A percentile compares a stretch with the other conserved stretches of the same genome.
These are phyloP conservation scores for Aureobasidium melanogenum DNA, from an alignment of 2,329 filamentous ascomycete species.

Conservation along the genomic window DNA sequence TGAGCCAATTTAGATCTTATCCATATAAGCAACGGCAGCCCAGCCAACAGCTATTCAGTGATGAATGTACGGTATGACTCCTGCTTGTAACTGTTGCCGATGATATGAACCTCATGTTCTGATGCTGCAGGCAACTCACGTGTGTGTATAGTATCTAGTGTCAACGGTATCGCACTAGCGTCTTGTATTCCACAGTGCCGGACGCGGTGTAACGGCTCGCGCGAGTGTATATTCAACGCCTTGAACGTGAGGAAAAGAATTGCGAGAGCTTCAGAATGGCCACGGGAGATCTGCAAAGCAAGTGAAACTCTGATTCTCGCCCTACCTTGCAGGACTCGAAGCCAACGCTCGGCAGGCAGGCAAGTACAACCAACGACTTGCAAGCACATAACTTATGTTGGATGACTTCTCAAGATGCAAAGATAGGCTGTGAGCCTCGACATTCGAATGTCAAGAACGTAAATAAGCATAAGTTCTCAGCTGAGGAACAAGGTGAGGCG, in stretches of 20 bases:
- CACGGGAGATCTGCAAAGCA: constrained; percentile 1
- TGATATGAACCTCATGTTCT: neutral
- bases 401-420: neutral
- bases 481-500: constrained; percentile 6
- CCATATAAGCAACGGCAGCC: neutral
- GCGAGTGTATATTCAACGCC: neutral
- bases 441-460: neutral
- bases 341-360: neutral
- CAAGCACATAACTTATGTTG: neutral
- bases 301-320: neutral
- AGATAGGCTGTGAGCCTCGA: neutral
- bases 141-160: constrained; percentile 4
- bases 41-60: neutral
- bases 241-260: neutral
- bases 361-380: neutral
- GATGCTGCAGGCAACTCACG: constrained; percentile 1
- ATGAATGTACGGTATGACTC: neutral
- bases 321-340: neutral
- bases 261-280: neutral
- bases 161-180: neutral
- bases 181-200: neutral
- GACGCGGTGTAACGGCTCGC: neutral
- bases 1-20: neutral
- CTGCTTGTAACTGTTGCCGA: neutral
- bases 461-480: neutral